Evolutionary conservation across 441 rosid genomes (phyloP).

Genomic region (Brassica hybrid): DNA sequence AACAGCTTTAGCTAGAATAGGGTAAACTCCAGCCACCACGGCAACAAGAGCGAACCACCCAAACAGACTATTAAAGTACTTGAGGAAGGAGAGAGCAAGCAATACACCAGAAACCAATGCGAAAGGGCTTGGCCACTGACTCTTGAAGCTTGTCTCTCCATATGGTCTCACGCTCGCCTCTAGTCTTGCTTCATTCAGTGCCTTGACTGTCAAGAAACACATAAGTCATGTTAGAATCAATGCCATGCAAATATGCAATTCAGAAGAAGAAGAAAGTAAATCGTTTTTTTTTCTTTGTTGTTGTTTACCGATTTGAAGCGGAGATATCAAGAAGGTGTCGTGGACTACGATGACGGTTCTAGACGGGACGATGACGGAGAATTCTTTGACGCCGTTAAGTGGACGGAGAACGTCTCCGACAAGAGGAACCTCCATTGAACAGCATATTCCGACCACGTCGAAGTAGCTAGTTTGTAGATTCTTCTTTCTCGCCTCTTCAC

Average conservation of each 20-base stretch:
- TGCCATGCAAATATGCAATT: neutral
- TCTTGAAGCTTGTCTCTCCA: slow-evolving; percentile 54
- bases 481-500: slow-evolving; percentile 25
- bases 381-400: slow-evolving; percentile 66
- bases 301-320: slow-evolving; percentile 69
- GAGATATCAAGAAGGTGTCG: slow-evolving; percentile 64
- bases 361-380: slow-evolving; percentile 76
- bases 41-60: slow-evolving; percentile 63
- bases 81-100: slow-evolving; percentile 56
- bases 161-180: slow-evolving; percentile 72
- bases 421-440: slow-evolving; percentile 79
- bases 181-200: slow-evolving; percentile 72
- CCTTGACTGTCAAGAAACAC: slow-evolving; percentile 57
- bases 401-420: slow-evolving; percentile 64
- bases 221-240: neutral
- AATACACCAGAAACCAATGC: slow-evolving; percentile 62
- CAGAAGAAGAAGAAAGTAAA: neutral
- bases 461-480: slow-evolving; percentile 75
- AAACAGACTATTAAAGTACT: slow-evolving; percentile 56
- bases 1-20: slow-evolving; percentile 57
- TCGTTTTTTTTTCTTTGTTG: neutral
- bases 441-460: slow-evolving; percentile 82
- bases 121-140: slow-evolving; percentile 82
- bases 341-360: slow-evolving; percentile 85
- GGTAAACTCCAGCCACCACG: slow-evolving; percentile 57